phyloP scores from a whole-genome alignment of 768 basidiomycete species.

The Hericium coralloides region DNA sequence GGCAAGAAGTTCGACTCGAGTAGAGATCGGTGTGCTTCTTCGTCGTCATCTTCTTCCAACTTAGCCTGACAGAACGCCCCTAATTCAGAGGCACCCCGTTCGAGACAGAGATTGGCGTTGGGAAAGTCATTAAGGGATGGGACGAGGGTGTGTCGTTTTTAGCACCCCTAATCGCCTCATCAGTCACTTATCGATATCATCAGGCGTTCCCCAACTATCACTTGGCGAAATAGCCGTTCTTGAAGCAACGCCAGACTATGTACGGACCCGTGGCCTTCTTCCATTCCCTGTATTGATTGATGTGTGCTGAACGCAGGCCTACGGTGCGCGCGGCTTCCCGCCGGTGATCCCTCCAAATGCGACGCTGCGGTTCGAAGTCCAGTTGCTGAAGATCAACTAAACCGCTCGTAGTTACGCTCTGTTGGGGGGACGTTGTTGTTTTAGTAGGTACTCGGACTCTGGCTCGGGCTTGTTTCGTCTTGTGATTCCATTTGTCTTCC shows the following conservation, averaged over 20 bases:
- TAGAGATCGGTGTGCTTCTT: slow-evolving; percentile 50
- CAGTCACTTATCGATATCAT: slow-evolving; percentile 6
- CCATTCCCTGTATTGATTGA: slow-evolving; percentile 1
- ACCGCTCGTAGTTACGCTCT: neutral
- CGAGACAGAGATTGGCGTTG: slow-evolving; percentile 62
- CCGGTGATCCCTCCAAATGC: slow-evolving; percentile 74
- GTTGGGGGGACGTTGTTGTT: slow-evolving; percentile 2
- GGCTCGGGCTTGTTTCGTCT: slow-evolving; percentile 8
- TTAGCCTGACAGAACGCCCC: neutral
- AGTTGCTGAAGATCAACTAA: slow-evolving; percentile 64
- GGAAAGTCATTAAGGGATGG: slow-evolving; percentile 86
- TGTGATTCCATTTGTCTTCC: slow-evolving; percentile 6
- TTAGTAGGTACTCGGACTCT: slow-evolving; percentile 5
- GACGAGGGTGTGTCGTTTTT: slow-evolving; percentile 57
- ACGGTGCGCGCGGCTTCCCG: slow-evolving; percentile 67
- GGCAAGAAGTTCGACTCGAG: slow-evolving; percentile 71
- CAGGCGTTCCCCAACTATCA: slow-evolving; percentile 72
- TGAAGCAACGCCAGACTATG: slow-evolving; percentile 68
- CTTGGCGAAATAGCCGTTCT: slow-evolving; percentile 65
- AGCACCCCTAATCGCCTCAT: slow-evolving; percentile 4
- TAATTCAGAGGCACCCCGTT: slow-evolving; percentile 47
- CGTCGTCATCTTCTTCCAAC: slow-evolving; percentile 5
- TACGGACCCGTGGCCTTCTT: slow-evolving; percentile 29
- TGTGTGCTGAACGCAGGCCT: slow-evolving; percentile 37
- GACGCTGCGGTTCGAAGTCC: slow-evolving; percentile 74